Percentiles rank a stretch among this genome's conserved stretches.
Evolutionary conservation across 1,284 basidiomycete species (phyloP).

Genomic region (Ganoderma boninense): DNA sequence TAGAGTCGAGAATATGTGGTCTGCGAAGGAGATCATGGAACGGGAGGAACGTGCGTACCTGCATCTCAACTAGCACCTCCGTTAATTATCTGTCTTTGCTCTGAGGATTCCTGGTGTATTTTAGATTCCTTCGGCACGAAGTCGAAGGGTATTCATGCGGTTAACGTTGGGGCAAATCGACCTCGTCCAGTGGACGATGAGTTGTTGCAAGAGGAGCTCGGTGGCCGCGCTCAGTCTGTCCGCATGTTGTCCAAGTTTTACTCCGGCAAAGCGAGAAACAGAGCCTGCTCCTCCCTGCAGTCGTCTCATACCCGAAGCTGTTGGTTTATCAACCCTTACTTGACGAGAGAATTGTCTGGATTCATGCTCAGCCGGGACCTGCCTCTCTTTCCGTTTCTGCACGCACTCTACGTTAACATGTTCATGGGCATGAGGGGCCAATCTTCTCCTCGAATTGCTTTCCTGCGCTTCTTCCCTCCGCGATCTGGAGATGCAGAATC

Average conservation of each 20-base stretch:
- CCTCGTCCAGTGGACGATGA: too few relatives aligned
- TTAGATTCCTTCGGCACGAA: background rate
- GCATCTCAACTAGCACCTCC: background rate
- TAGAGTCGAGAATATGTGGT: conserved; percentile 2
- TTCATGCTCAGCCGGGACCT: conserved; percentile 8
- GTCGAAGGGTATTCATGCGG: too few relatives aligned
- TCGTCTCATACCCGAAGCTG: background rate
- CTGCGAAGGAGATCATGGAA: conserved; percentile 15
- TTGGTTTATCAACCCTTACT: too few relatives aligned
- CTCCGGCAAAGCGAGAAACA: too few relatives aligned
- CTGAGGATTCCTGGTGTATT: background rate
- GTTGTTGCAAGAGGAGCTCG: too few relatives aligned
- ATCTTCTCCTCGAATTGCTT: conserved; percentile 7
- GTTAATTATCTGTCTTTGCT: background rate
- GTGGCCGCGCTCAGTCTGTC: too few relatives aligned
- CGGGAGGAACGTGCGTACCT: conserved; percentile 12
- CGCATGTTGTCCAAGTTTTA: too few relatives aligned
- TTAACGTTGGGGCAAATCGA: too few relatives aligned
- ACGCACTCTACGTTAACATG: background rate
- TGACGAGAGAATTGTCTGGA: background rate
- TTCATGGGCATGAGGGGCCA: too few relatives aligned
- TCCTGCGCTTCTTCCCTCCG: conserved; percentile 1
- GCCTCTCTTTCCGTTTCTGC: conserved; percentile 11
- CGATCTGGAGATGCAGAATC: conserved; percentile 7
- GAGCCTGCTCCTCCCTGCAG: background rate